These are phyloP conservation scores for Rhodotorula kratochvilovae DNA, from an alignment of 768 basidiomycete species.

Conservation along the genomic window DNA sequence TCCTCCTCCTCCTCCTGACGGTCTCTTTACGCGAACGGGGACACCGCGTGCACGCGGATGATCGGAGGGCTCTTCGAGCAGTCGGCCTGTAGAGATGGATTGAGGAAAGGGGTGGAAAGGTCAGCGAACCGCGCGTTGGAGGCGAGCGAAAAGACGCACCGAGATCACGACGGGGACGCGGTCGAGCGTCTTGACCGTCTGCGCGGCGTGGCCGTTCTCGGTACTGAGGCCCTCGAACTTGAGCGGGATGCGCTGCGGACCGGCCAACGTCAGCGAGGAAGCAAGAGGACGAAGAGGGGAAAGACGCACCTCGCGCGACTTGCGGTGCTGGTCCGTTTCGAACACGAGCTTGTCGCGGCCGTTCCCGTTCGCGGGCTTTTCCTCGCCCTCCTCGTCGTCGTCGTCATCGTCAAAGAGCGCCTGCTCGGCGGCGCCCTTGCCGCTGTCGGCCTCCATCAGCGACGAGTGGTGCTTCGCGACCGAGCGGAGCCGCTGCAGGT, in stretches of 20 bases:
- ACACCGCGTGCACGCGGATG: constrained; percentile 94
- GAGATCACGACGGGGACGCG: constrained; percentile 26
- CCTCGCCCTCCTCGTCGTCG: constrained; percentile 55
- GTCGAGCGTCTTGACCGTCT: constrained; percentile 23
- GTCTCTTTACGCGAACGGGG: constrained; percentile 58
- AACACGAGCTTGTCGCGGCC: constrained; percentile 1
- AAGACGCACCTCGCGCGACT: constrained; percentile 65
- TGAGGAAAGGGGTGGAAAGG: background rate
- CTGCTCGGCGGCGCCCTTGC: constrained; percentile 77
- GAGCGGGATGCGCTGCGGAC: constrained; percentile 17
- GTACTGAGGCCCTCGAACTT: constrained; percentile 10
- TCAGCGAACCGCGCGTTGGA: background rate
- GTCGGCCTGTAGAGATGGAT: too few relatives aligned
- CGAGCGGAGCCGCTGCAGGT: constrained; percentile 88
- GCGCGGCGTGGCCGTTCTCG: constrained; percentile 26
- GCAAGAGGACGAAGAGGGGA: background rate
- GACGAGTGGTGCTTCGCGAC: constrained; percentile 83
- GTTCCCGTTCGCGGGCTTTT: constrained; percentile 12
- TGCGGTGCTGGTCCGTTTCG: constrained; percentile 62
- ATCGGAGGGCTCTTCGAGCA: constrained; percentile 54
- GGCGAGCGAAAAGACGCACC: background rate
- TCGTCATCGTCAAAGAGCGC: constrained; percentile 73
- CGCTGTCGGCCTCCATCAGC: constrained; percentile 85
- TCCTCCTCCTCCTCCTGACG: too few relatives aligned
- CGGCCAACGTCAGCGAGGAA: background rate